Base-by-base conservation (phyloP, 441 rosid species). In the Syzygium malaccense region DNA sequence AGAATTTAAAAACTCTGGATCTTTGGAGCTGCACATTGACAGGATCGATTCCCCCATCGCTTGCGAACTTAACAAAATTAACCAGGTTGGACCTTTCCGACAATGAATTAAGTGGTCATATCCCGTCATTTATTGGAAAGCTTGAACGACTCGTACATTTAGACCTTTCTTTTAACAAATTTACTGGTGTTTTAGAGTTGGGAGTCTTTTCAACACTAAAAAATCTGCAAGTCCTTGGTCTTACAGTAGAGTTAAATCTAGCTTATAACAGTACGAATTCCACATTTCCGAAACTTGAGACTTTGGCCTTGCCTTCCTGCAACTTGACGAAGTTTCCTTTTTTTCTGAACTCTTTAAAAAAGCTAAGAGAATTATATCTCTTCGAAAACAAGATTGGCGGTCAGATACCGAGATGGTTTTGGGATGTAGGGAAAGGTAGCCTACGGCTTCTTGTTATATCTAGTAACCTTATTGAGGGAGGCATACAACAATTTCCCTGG, bases 11-110 rank as follows among this genome's bases (percentile, higher is more conserved):
- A 28, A 60, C 66, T 60, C 0, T 13, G 0, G 0, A 6, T 28
- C 32, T 28, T 15, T 6, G 0, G 0, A 1, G 1, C 1, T 60
- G 8, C 18, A 14, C 0, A 60, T 28, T 60, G 8, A 60, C 4
- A 60, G 9, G 66, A 60, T 14, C 18, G 18, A 28, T 60, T 13
- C 66, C 32, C 18, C 13, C 66, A 60, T 60, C 1, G 0, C 18
- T 28, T 60, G 18, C 5, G 4, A 60, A 60, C 66, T 60, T 60
- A 60, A 60, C 66, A 60, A 60, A 60, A 28, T 28, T 28, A 60
- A 28, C 32, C 18, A 6, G 0, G 15, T 28, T 60, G 32, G 32
- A 28, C 66, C 66, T 60, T 60, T 60, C 4, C 14, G 0, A 4
- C 17, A 60, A 60, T 28, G 32, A 13, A 60, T 60, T 60, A 60